Base-by-base conservation (phyloP, 2,329 filamentous ascomycete species). In the Penicillium sp. region DNA sequence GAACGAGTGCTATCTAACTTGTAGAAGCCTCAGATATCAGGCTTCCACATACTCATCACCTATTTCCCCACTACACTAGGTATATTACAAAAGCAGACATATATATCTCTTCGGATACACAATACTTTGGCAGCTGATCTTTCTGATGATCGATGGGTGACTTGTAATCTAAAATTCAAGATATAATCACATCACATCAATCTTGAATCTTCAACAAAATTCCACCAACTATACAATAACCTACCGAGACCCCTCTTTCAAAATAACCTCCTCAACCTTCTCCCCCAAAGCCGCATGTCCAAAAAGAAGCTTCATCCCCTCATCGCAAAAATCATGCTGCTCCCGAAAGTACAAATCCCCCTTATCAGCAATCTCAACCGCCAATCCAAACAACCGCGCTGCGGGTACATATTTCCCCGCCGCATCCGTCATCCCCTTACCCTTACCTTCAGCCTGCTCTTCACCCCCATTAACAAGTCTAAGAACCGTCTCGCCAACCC, bases 281-380 rank as follows among this genome's bases (percentile, higher is more conserved):
- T 14, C 14, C 9, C 13, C 13, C 31, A 33, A 13, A 5, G 5
- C 7, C 9, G 4, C 9, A 33, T 4, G 10, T 11, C 31, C 31
- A 33, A 33, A 33, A 33, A 33, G 3, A 11, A 4, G 3, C 13
- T 33, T 4, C 67, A 69, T 70, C 4, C 54, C 58, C 16, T 59
- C 49, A 48, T 58, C 60, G 16, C 48, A 52, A 23, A 55, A 61
- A 5, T 26, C 36, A 49, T 53, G 54, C 19, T 58, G 59, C 31
- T 60, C 49, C 10, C 59, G 47, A 31, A 62, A 58, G 14, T 60
- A 60, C 1, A 58, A 14, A 33, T 33, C 21, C 3, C 57, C 55
- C 9, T 34, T 33, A 26, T 59, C 59, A 0, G 59, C 60, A 13
- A 59, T 58, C 50, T 60, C 59, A 24, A 62, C 52, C 9, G 57